phyloP scores from a whole-genome alignment of 2,329 filamentous ascomycete genomes.

The Fusarium sp. region DNA sequence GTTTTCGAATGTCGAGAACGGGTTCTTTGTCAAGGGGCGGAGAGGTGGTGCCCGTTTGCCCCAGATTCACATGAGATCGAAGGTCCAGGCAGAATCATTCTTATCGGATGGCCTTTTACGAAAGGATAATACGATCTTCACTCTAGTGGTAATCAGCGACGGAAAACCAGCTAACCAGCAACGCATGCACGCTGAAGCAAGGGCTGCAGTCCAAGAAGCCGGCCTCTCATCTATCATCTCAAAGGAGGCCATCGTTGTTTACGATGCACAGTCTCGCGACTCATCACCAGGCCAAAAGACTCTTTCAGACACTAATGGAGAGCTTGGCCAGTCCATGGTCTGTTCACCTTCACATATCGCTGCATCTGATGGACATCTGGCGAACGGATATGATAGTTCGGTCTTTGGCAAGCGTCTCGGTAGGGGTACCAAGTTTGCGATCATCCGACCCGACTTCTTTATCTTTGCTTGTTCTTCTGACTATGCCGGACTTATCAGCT shows the following conservation, averaged over 20 bases:
- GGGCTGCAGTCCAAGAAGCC: neutral
- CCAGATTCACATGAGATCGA: neutral
- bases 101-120: neutral
- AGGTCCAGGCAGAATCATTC: neutral
- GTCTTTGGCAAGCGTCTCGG: neutral
- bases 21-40: neutral
- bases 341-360: neutral
- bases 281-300: accelerated
- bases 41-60: neutral
- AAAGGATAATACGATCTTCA: neutral
- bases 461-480: neutral
- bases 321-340: neutral
- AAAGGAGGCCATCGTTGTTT: accelerated
- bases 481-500: neutral
- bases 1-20: neutral
- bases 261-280: neutral
- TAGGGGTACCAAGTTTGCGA: accelerated
- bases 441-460: neutral
- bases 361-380: neutral
- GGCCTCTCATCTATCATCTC: neutral
- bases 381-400: neutral
- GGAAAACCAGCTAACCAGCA: accelerated
- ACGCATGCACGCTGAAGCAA: neutral
- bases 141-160: neutral
- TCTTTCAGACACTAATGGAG: neutral